phyloP scores from a whole-genome alignment of 23 red algal genomes.

The Gracilariopsis chorda region DNA sequence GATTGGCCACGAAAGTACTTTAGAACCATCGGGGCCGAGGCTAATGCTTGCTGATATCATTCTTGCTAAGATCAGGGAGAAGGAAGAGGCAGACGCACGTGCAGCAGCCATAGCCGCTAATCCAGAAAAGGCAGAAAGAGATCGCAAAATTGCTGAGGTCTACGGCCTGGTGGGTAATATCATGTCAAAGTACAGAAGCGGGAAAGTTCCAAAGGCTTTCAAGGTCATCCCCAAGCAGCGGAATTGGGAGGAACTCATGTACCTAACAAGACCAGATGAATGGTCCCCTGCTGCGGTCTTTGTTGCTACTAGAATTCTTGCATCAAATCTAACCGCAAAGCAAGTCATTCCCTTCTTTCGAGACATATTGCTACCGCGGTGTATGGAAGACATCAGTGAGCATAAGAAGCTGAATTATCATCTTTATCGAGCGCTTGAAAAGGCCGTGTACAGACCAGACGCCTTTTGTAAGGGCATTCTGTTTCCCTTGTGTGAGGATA shows the following conservation, averaged over 20 bases:
- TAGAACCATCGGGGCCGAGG: slow-evolving; percentile 3
- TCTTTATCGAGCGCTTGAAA: slow-evolving; percentile 86
- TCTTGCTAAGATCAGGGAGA: slow-evolving; percentile 80
- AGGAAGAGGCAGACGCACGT: slow-evolving; percentile 62
- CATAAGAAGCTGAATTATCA: slow-evolving; percentile 93
- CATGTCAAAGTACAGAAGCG: slow-evolving; percentile 79
- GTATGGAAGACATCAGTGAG: slow-evolving; percentile 80
- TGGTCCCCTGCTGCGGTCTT: slow-evolving; percentile 91
- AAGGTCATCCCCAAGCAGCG: slow-evolving; percentile 81
- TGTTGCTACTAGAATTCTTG: slow-evolving; percentile 77
- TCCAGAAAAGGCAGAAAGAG: slow-evolving; percentile 45
- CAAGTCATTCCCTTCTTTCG: slow-evolving; percentile 74
- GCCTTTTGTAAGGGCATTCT: slow-evolving; percentile 97
- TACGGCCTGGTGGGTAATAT: slow-evolving; percentile 86
- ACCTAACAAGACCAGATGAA: slow-evolving; percentile 85
- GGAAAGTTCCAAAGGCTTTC: slow-evolving; percentile 96
- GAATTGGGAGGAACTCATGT: slow-evolving; percentile 90
- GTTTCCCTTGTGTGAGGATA: slow-evolving; percentile 78
- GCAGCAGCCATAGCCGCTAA: slow-evolving; percentile 54
- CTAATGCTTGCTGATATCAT: slow-evolving; percentile 85
- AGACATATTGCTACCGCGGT: slow-evolving; percentile 77
- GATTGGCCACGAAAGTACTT: neutral
- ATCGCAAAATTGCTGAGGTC: slow-evolving; percentile 57
- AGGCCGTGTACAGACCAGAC: slow-evolving; percentile 94
- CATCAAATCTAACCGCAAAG: slow-evolving; percentile 74